phyloP scores from a whole-genome alignment of 2,329 filamentous ascomycete genomes.

The Fusarium beomiforme region DNA sequence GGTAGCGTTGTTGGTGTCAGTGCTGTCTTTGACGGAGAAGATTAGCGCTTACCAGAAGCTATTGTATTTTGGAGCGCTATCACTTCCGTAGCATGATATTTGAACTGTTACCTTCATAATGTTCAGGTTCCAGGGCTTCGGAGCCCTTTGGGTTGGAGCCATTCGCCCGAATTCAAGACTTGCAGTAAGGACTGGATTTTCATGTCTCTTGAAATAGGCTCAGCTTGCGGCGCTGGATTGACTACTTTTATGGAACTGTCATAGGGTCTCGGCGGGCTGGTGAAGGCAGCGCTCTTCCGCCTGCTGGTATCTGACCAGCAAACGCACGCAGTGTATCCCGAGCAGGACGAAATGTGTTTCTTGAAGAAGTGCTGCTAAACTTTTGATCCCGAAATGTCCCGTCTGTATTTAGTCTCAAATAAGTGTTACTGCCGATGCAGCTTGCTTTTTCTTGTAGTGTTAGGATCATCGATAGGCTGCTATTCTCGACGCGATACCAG shows the following conservation, averaged over 20 bases:
- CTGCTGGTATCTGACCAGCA: too few species aligned
- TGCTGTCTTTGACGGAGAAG: accelerated
- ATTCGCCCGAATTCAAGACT: not conserved
- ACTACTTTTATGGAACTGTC: accelerated
- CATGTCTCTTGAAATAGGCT: accelerated
- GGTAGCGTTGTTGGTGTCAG: accelerated
- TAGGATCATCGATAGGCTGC: not conserved
- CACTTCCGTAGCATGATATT: too few species aligned
- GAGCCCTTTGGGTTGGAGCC: too few species aligned
- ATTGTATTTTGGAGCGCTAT: too few species aligned
- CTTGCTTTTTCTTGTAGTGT: not conserved
- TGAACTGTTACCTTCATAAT: too few species aligned
- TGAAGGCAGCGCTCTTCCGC: not conserved
- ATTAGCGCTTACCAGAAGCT: not conserved
- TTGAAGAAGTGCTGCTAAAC: accelerated
- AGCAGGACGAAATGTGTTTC: accelerated
- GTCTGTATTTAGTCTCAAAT: not conserved
- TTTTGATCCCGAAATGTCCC: accelerated
- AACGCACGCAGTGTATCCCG: not conserved
- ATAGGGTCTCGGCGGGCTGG: not conserved
- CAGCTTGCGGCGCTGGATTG: too few species aligned
- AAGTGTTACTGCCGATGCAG: not conserved
- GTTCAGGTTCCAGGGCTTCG: not conserved
- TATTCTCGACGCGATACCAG: not conserved
- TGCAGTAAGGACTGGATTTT: not conserved